Base-by-base conservation (phyloP, 805 yeast species). In the Starmera dryadoides region DNA sequence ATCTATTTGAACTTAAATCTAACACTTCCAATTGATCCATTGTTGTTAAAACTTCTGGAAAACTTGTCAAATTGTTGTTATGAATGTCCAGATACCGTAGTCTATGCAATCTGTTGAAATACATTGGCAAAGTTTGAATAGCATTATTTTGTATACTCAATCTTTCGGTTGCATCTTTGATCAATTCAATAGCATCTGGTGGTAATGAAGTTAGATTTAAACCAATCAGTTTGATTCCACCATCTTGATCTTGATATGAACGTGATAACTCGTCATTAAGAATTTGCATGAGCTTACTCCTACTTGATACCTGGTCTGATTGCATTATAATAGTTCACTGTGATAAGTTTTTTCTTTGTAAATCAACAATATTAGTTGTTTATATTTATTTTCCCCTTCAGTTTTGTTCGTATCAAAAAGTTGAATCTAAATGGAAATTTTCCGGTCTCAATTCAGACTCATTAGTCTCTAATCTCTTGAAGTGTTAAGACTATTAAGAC, bases 1-100 rank as follows among this genome's bases (percentile, higher is more conserved):
- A 59, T 20, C 55, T 57, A 53, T 85, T 85, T 29, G 64, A 59
- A 17, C 87, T 77, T 17, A 84, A 55, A 56, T 85, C 91, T 32
- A 85, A 58, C 37, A 79, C 77, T 49, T 81, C 89, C 39, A 85
- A 59, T 7, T 66, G 63, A 11, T 56, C 49, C 47, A 65, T 55
- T 29, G 56, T 55, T 20, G 56, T 42, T 42, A 75, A 49, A 6
- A 67, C 52, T 1, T 59, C 55, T 0, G 94, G 88, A 34, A 85
- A 68, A 34, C 60, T 65, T 3, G 64, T 47, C 37, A 86, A 66
- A 34, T 61, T 54, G 55, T 86, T 86, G 42, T 68, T 64, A 53
- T 84, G 83, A 34, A 86, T 58, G 55, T 85, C 91, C 41, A 86
- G 59, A 45, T 78, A 81, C 39, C 75, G 64, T 38, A 84, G 59